phyloP scores from a whole-genome alignment of 306 rosid genomes.

The Cicer pinnatifidum region DNA sequence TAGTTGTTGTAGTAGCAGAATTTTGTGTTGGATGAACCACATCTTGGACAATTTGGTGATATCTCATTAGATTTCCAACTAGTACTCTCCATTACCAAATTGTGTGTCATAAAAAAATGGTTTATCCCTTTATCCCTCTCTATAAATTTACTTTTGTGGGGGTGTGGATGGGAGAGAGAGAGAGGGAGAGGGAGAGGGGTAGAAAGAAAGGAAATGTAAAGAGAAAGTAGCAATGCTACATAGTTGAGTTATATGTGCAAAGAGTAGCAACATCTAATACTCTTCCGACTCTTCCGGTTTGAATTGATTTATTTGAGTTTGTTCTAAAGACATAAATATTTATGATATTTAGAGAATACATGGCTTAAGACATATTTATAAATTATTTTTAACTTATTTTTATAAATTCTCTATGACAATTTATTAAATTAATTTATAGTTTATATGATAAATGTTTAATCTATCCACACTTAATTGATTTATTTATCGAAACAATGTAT shows the following conservation, averaged over 20 bases:
- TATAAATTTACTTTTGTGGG: not conserved
- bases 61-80: constrained; percentile 67
- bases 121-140: constrained; percentile 4
- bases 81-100: constrained; percentile 59
- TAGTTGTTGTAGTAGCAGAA: constrained; percentile 90
- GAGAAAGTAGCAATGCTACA: constrained; percentile 39
- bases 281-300: too few species aligned
- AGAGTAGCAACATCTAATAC: not conserved
- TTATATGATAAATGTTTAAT: too few species aligned
- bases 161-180: not conserved
- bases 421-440: too few species aligned
- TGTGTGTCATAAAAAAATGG: constrained; percentile 42
- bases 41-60: constrained; percentile 75
- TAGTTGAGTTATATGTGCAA: constrained; percentile 42
- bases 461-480: too few species aligned
- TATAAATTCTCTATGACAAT: too few species aligned
- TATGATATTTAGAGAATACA: too few species aligned
- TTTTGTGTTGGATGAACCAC: constrained; percentile 80
- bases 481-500: too few species aligned
- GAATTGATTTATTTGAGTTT: too few species aligned
- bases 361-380: too few species aligned
- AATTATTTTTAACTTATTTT: too few species aligned
- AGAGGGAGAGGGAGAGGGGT: not conserved
- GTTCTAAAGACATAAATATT: too few species aligned
- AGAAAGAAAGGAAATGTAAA: not conserved